A percentile compares a stretch with the other conserved stretches of the same genome.
Evolutionary conservation across 1,284 basidiomycete genomes (phyloP).

Genomic region (Heliocybe sulcata): DNA sequence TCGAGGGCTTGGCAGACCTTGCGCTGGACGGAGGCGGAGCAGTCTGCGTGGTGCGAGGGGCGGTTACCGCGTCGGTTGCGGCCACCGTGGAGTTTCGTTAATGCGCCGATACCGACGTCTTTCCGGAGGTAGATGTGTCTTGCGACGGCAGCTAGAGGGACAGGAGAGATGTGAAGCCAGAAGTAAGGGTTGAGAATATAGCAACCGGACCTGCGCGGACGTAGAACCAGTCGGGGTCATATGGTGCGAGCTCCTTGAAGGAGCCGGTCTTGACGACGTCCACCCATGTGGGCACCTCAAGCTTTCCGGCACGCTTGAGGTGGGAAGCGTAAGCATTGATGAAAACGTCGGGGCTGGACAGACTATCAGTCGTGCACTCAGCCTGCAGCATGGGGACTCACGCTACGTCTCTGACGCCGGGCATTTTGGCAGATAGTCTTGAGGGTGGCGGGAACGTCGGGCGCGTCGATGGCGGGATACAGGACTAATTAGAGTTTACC

Average conservation of each 20-base stretch:
- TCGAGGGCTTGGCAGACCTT: conserved; percentile 94
- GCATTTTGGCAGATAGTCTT: conserved; percentile 63
- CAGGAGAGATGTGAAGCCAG: not conserved
- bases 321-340: conserved; percentile 90
- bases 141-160: conserved; percentile 81
- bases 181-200: conserved; percentile 8
- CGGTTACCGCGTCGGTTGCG: conserved; percentile 93
- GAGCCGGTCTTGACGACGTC: conserved; percentile 98
- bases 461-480: conserved; percentile 25
- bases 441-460: conserved; percentile 36
- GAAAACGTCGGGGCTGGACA: conserved; percentile 78
- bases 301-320: conserved; percentile 94
- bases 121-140: conserved; percentile 99
- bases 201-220: conserved; percentile 82
- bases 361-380: not conserved
- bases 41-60: conserved; percentile 89
- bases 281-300: conserved; percentile 98
- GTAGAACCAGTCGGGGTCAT: conserved; percentile 99
- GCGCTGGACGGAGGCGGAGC: conserved; percentile 85
- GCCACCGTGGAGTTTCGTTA: conserved; percentile 96
- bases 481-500: conserved; percentile 28
- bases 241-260: conserved; percentile 98
- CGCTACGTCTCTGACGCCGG: conserved; percentile 91
- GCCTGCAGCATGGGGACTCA: conserved; percentile 19
- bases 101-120: conserved; percentile 94